Evolutionary conservation across 495 filamentous ascomycete species (phyloP), one percentile per base, ranked within the genome.

Genomic region (Penicillium paxilli): DNA sequence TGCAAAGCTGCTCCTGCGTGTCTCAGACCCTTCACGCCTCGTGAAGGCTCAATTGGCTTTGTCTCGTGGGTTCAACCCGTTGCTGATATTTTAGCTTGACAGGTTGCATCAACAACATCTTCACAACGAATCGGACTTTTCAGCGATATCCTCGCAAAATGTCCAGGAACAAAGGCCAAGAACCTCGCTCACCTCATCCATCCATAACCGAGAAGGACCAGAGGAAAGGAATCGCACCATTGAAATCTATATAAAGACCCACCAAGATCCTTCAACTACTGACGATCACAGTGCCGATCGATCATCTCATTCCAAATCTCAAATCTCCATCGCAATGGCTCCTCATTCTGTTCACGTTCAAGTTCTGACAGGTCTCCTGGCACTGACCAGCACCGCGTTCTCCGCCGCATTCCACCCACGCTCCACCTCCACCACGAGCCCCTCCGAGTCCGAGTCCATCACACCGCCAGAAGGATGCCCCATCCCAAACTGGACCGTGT

Each of bases 401-500:
- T 28, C 55, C 10, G 26, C 12, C 8, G 21, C 23, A 7, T 11
- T 55, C 14, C 24, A 53, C 11, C 44, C 41, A 33, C 62, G 51
- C 41, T 68, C 69, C 11, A n/a, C n/a, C n/a, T n/a, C n/a, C n/a
- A n/a, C n/a, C n/a, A n/a, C n/a, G n/a, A n/a, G n/a, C n/a, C n/a
- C n/a, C n/a, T n/a, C n/a, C n/a, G n/a, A n/a, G n/a, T 32, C 25
- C 25, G 25, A 28, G 25, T 28, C 30, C 23, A 66, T 72, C 33
- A 60, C 52, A 8, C 66, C 69, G 4, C 69, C 69, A n/a, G 49
- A 42, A 0, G 69, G 69, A 11, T 72, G 69, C 28, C 66, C 66
- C 9, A 57, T 72, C 35, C 69, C 69, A 4, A 69, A 62, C 32
- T 72, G 69, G 69, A 45, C 50, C 17, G 66, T 72, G 16, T 58